Evolutionary conservation across 2,329 filamentous ascomycete genomes (phyloP), one percentile per base, ranked within the genome.

Genomic region (Pseudocercospora cruenta): DNA sequence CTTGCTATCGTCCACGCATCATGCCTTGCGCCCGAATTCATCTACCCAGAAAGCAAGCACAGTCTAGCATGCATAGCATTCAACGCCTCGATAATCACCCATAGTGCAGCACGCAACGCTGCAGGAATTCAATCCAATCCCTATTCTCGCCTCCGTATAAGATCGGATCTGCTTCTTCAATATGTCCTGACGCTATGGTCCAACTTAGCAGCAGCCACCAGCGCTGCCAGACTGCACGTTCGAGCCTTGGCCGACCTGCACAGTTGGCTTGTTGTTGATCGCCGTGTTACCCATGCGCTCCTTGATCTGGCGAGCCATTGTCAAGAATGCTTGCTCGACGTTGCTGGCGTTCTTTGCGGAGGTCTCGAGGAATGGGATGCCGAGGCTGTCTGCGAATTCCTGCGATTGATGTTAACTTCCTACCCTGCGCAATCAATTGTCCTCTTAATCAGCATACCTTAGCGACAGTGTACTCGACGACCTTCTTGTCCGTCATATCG

Each of bases 401-500:
- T 98, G 69, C 60, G 36, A 12, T 24, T 31, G n/a, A 53, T 60
- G 62, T 77, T 60, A 76, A 72, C 62, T 7, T 26, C 22, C 21
- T 55, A 14, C 12, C 43, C 51, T 31, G 8, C n/a, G 31, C 10
- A 39, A 24, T 59, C 24, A 2, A n/a, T 22, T 14, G 47, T 19
- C 19, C 24, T 19, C 26, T n/a, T 59, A 12, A n/a, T 33, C 71
- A 55, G 76, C 87, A 68, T 85, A 97, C 95, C 92, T 99, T 99
- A 75, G 95, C 95, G 74, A 98, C 95, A 71, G 93, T 96, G 88
- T 99, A 99, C 82, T 99, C 95, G 69, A 99, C 95, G 47, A 98
- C 95, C 87, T 98, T 99, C 91, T 99, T 99, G 85, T 99, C 95
- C 67, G 94, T 90, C 93, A 99, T 98, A 91, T 99, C 95, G 84